Evolutionary conservation across 1,284 basidiomycete species (phyloP), one percentile per base, ranked within the genome.

Genomic region (Chalciporus sp.): DNA sequence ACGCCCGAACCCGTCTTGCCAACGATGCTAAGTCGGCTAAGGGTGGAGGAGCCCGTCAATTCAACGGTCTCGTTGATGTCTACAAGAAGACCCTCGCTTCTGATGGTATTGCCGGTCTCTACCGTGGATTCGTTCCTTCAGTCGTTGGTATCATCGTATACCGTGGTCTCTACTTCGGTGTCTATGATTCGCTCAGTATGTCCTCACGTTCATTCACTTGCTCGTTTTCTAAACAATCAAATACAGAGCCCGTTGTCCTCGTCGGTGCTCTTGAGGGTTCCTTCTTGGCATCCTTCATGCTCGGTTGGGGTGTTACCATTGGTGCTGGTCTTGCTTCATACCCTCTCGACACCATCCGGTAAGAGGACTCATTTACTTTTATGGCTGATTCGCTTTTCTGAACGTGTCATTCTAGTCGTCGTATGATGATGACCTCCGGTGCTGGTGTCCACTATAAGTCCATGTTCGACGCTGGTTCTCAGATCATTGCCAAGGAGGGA

Each of bases 1-100:
- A 94, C 70, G 95, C 95, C 61, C 94, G 95, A 89, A 97, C 95
- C 53, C 94, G 95, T 84, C 88, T 97, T 62, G 94, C 95, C 73
- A 96, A 95, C 76, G 95, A 98, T 71, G 92, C 91, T 72, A 97
- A 97, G 81, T 94, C 93, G 10, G 80, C 91, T 47, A 94, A 93
- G 82, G 82, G 83, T 72, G 94, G 94, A 78, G 94, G 92, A 67
- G 80, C 83, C 33, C 92, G 94, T 75, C 94, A 97, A 74, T 97
- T 96, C 84, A 96, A 95, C 71, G 95, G 95, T 72, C 81, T 97
- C 51, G 81, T 95, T 59, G 95, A 97, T 72, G 95, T 97, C 63
- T 96, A 95, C 83, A 87, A 73, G 72, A 95, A 96, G 86, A 96
- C 94, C 52, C 83, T 95, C 59, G 92, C 92, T 37, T 85, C 89